phyloP scores from a whole-genome alignment of 495 filamentous ascomycete species.

The Penicillium roqueforti region DNA sequence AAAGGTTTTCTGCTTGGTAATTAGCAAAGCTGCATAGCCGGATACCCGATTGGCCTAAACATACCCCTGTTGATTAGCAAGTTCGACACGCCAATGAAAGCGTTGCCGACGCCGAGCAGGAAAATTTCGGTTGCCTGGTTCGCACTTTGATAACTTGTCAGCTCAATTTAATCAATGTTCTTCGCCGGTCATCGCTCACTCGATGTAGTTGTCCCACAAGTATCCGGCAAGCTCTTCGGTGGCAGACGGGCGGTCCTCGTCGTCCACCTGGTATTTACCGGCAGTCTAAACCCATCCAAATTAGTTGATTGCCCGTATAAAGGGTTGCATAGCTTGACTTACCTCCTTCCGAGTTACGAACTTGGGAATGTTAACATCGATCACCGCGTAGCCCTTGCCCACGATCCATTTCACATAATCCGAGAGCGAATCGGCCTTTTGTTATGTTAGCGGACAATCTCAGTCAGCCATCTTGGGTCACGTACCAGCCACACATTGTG shows the following conservation, averaged over 20 bases:
- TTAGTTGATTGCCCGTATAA: not conserved
- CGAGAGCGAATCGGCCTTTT: conserved; percentile 70
- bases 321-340: conserved; percentile 2
- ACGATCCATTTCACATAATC: conserved; percentile 81
- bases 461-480: conserved; percentile 16
- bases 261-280: conserved; percentile 40
- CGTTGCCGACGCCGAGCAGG: conserved; percentile 77
- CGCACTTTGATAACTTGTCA: conserved; percentile 38
- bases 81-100: conserved; percentile 65
- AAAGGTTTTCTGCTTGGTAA: conserved; percentile 39
- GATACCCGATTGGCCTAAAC: conserved; percentile 4
- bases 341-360: conserved; percentile 49
- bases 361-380: conserved; percentile 87
- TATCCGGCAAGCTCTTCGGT: conserved; percentile 77
- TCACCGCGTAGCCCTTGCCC: conserved; percentile 66
- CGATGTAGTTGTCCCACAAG: conserved; percentile 96
- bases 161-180: not conserved
- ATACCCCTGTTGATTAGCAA: conserved; percentile 64
- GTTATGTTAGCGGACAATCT: conserved; percentile 35
- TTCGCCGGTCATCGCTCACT: conserved; percentile 40
- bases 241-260: conserved; percentile 42
- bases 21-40: not conserved
- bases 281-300: conserved; percentile 29
- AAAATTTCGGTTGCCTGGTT: conserved; percentile 67
- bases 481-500: conserved; percentile 86